Evolutionary conservation across 202 grass and related monocot genomes (phyloP).

Genomic region (Elaeis oleifera): DNA sequence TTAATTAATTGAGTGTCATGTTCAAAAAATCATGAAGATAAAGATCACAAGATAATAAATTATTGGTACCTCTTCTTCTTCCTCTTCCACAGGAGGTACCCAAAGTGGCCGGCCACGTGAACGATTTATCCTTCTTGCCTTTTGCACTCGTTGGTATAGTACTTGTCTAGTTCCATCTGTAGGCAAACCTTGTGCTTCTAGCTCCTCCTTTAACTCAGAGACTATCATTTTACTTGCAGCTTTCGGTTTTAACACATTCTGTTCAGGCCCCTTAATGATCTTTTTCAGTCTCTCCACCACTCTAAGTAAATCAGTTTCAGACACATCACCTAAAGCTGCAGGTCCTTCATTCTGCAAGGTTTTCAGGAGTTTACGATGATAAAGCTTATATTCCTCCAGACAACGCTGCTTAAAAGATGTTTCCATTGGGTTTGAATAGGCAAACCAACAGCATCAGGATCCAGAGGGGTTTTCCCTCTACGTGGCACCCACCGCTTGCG

Average conservation of each 20-base stretch:
- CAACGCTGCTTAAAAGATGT: slow-evolving; percentile 77
- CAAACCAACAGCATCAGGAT: slow-evolving; percentile 93
- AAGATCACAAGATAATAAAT: not conserved
- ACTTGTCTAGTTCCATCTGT: slow-evolving; percentile 92
- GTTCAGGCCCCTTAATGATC: slow-evolving; percentile 59
- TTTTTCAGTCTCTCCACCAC: slow-evolving; percentile 72
- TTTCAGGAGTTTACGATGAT: slow-evolving; percentile 65
- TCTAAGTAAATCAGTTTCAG: slow-evolving; percentile 62
- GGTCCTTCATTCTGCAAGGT: slow-evolving; percentile 83
- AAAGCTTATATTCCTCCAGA: slow-evolving; percentile 73
- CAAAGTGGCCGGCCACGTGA: slow-evolving; percentile 89
- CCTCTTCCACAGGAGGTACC: slow-evolving; percentile 85
- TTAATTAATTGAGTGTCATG: too few relatives aligned
- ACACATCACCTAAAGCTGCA: slow-evolving; percentile 75
- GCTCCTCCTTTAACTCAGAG: slow-evolving; percentile 79
- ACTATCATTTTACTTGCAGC: slow-evolving; percentile 99
- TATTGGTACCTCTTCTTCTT: slow-evolving; percentile 62
- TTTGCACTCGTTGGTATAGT: slow-evolving; percentile 96
- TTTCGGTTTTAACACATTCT: slow-evolving; percentile 77
- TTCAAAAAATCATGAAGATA: slow-evolving; percentile 5
- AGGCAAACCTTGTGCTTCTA: slow-evolving; percentile 90
- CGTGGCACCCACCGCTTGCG: slow-evolving; percentile 94
- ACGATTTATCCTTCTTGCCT: slow-evolving; percentile 93
- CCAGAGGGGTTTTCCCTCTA: slow-evolving; percentile 75
- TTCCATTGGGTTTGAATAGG: slow-evolving; percentile 83